Base-by-base conservation (phyloP, 176 grass and related monocot species). In the Tillandsia leiboldiana region DNA sequence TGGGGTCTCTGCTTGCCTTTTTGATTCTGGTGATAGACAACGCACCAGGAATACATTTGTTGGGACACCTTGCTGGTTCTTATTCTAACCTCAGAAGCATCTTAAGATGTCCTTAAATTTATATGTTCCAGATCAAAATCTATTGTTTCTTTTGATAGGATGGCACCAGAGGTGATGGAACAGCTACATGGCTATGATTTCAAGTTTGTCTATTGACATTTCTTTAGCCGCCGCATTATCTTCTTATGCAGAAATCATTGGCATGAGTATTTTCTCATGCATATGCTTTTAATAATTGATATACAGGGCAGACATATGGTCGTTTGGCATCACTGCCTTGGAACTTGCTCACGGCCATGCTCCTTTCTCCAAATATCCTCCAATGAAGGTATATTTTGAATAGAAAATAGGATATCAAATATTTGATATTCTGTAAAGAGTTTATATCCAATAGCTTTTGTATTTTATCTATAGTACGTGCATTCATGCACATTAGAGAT, bases 311-410 rank as follows among this genome's bases (percentile, higher is more conserved):
- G 94, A 99, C 54, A 90, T 93, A 80, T 99, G 94, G 94, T 93
- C 94, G 50, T 99, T 99, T 80, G 94, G 94, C 78, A 99, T 99
- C 70, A 99, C 94, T 63, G 94, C 89, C 69, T 84, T 99, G 73
- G 94, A 99, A 82, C 94, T 99, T 73, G 94, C 94, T 53, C 94
- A 90, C 80, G 94, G 94, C 64, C 87, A 99, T 20, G 94, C 94
- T 73, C 94, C 94, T 83, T 97, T 97, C 76, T 92, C 93, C 9
- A 92, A 90, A 69, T 93, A 80, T 74, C 86, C 94, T 83, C 94
- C 94, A 51, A 99, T 99, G 82, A 99, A 99, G 89, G 94, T 90
- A 78, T 70, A 65, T 50, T 26, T 51, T 59, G 20, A 20, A n/a
- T 58, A 58, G 54, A 58, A 17, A 58, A 15, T 58, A 58, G 8